Base-by-base conservation (phyloP, 805 yeast species). In the Candida mattraensis region DNA sequence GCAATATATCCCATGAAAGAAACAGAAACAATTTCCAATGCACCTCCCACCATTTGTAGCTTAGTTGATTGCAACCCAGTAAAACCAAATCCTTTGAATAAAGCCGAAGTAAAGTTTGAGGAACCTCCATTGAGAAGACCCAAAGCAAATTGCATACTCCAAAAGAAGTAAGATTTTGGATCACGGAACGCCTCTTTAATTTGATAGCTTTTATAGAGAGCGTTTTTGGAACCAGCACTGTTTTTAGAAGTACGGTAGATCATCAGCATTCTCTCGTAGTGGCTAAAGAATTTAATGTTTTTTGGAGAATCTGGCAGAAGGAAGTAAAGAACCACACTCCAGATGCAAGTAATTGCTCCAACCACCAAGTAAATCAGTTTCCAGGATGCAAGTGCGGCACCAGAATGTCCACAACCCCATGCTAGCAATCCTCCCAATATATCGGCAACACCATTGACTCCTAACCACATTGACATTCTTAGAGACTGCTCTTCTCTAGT, bases 371-470 rank as follows among this genome's bases (percentile, higher is more conserved):
- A 58, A 23, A 38, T 30, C 20, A 26, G 24, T 26, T 29, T 36
- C 64, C 42, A 39, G 7, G 42, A 29, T 8, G 32, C 35, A 16
- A 35, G n/a, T 15, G 40, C 43, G 2, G 65, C 71, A 11, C 39
- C 35, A 4, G 60, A 45, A 23, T 57, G 39, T 24, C 38, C 65
- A 61, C 29, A 74, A 48, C 78, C 80, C 47, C 74, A 76, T 4
- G 81, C 74, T 37, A 78, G 64, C 7, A 70, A 66, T 24, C 70
- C 67, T 15, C 80, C 75, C 24, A 73, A 33, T 23, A 72, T 56
- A 28, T 64, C 61, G 40, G 76, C 78, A 10, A 67, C 44, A 33
- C 71, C 72, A 30, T 66, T 63, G 51, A 63, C 63, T 24, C 68
- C 66, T 39, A 69, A 59, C 70, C 73, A 69, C 18, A 67, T 42